Conservation (phyloP, 805 yeast species). For the Scheffersomyces coipomensis region DNA sequence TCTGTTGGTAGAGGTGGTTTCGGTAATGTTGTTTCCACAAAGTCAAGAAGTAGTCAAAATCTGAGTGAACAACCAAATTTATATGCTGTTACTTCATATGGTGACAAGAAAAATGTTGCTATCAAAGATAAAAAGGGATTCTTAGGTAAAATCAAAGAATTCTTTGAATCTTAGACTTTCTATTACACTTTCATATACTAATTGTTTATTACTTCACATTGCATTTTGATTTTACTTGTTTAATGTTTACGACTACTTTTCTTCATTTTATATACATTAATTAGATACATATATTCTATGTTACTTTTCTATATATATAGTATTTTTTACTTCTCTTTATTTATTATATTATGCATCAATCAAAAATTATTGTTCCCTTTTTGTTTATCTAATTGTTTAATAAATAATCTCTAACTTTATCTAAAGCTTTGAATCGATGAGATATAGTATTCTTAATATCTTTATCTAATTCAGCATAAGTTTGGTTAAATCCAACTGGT, state of each 20-base stretch:
- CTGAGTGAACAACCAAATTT: constrained; percentile 16
- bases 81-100: constrained; percentile 35
- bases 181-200: too few species aligned
- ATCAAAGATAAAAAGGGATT: constrained; percentile 31
- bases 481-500: constrained; percentile 69
- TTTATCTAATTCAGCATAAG: constrained; percentile 87
- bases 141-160: constrained; percentile 44
- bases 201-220: too few species aligned
- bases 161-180: constrained; percentile 25
- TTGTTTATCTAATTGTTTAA: constrained; percentile 10
- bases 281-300: too few species aligned
- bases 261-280: too few species aligned
- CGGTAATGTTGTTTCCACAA: constrained; percentile 51
- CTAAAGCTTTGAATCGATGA: constrained; percentile 84
- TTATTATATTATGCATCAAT: too few species aligned
- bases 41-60: constrained; percentile 13
- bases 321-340: too few species aligned
- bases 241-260: too few species aligned
- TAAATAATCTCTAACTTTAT: constrained; percentile 61
- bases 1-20: constrained; percentile 66
- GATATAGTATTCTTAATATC: constrained; percentile 74
- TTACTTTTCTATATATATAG: too few species aligned
- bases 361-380: too few species aligned
- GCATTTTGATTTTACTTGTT: too few species aligned
- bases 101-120: constrained; percentile 19